Conservation (phyloP, 129 eudicot species). For the Artemisia annua region DNA sequence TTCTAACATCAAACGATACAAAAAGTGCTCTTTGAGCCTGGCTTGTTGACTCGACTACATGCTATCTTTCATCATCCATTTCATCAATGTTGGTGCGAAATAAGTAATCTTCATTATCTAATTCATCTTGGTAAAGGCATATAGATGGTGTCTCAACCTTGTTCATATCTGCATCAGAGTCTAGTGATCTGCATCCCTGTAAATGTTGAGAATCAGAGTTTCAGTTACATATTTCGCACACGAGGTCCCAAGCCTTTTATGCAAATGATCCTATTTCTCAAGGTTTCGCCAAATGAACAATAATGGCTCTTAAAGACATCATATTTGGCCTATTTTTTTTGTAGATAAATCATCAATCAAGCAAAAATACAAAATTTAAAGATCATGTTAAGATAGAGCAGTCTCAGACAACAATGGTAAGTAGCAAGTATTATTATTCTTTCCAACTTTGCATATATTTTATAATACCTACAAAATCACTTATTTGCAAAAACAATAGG, state of each 20-base stretch:
- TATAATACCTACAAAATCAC: too few species aligned
- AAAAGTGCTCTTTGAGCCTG: neutral
- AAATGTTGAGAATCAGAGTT: neutral
- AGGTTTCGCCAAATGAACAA: too few species aligned
- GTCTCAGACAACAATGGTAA: too few species aligned
- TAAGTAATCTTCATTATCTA: constrained; percentile 77
- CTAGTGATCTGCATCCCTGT: constrained; percentile 61
- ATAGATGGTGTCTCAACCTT: constrained; percentile 48
- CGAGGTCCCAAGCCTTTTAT: neutral
- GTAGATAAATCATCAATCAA: too few species aligned
- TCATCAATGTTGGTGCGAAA: constrained; percentile 77
- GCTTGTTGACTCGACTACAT: constrained; percentile 10
- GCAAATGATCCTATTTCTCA: neutral
- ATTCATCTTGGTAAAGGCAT: constrained; percentile 71
- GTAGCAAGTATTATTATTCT: too few species aligned
- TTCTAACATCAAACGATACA: neutral
- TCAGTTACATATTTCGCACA: neutral
- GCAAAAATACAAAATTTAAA: too few species aligned
- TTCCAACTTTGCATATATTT: too few species aligned
- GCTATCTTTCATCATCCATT: constrained; percentile 33
- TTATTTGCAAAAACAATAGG: too few species aligned
- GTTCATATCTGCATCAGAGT: constrained; percentile 20
- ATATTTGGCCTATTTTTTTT: too few species aligned
- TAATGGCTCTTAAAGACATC: too few species aligned
- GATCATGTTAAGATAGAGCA: too few species aligned